Evolutionary conservation across 768 basidiomycete species (phyloP), one percentile per base, ranked within the genome.

Genomic region (Lyophyllum shimeji): DNA sequence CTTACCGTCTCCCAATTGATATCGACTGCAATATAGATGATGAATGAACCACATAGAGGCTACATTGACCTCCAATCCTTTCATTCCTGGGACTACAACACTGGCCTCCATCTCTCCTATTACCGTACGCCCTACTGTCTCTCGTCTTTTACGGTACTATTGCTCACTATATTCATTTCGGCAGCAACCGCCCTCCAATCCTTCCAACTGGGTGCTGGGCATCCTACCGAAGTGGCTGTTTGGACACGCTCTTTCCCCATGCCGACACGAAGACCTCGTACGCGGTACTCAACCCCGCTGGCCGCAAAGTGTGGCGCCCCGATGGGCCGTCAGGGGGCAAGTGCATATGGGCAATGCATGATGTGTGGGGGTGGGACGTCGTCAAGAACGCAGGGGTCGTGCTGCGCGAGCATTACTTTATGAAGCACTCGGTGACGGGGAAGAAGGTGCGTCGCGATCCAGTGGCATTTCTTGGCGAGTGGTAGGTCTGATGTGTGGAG

Each of bases 41-140:
- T 96, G 81, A 97, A 98, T 61, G 95, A 97, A 71, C 95, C 95
- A 0, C 95, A 99, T 72, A 79, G 87, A 64, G 97, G 96, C 40
- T 98, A 96, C 69, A 86, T 96, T 56, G 82, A 88, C 51, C 74
- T 97, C 5, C 78, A 82, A 23, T 92, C 93, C 1, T 76, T 97
- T 44, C 87, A 97, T 61, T 75, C 78, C 9, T 98, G 93, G 72
- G 88, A 98, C 70, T 97, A 97, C 69, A 97, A 94, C 58, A 95
- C 94, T 1, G 95, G 98, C 65, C 82, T 99, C 13, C 95, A 97
- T 63, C 79, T 98, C 34, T 81, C 85, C 2, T 75, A 85, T 61
- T 80, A 89, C 60, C 89, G 91, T 87, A 67, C 77, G 88, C 83
- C 43, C 7, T 7, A 37, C 34, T 13, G 3, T 13, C 23, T 13